A percentile compares a stretch with the other conserved stretches of the same genome.
Evolutionary conservation across 2,329 filamentous ascomycete genomes (phyloP).

Genomic region (Ceratocystis eucalypticola): DNA sequence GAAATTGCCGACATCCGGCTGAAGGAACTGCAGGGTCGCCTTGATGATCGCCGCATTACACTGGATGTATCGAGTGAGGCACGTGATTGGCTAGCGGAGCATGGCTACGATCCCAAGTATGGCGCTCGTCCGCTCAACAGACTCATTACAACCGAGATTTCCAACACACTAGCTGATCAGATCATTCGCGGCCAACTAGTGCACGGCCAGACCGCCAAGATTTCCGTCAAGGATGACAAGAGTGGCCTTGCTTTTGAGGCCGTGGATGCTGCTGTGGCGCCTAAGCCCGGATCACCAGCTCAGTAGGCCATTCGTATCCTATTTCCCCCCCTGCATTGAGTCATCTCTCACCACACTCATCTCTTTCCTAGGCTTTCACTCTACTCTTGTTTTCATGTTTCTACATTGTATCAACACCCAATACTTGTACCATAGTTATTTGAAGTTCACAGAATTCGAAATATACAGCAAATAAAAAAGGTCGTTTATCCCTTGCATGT

Average conservation of each 20-base stretch:
- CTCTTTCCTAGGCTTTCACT: neutral
- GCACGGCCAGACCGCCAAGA: slow-evolving; percentile 57
- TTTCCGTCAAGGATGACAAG: slow-evolving; percentile 45
- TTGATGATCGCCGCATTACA: slow-evolving; percentile 73
- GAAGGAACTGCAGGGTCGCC: slow-evolving; percentile 64
- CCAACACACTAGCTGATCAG: slow-evolving; percentile 76
- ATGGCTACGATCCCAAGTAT: slow-evolving; percentile 82
- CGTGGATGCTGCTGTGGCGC: neutral
- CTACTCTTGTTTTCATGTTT: neutral
- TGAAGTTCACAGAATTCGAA: slow-evolving; percentile 7
- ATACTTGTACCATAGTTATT: neutral
- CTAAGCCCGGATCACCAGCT: neutral
- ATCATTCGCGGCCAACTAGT: slow-evolving; percentile 79
- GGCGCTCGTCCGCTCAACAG: slow-evolving; percentile 84
- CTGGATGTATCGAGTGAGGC: slow-evolving; percentile 58
- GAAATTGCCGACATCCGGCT: slow-evolving; percentile 92
- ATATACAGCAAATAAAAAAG: neutral
- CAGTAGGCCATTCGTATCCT: neutral
- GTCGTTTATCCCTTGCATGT: too few relatives aligned
- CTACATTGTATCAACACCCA: neutral
- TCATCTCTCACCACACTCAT: neutral
- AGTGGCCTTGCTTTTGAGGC: slow-evolving; percentile 13
- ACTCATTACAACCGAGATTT: slow-evolving; percentile 78
- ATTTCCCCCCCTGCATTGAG: neutral
- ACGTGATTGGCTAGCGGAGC: slow-evolving; percentile 74